Base-by-base conservation (phyloP, 2,329 filamentous ascomycete genomes). In the Diplodia scrobiculata region DNA sequence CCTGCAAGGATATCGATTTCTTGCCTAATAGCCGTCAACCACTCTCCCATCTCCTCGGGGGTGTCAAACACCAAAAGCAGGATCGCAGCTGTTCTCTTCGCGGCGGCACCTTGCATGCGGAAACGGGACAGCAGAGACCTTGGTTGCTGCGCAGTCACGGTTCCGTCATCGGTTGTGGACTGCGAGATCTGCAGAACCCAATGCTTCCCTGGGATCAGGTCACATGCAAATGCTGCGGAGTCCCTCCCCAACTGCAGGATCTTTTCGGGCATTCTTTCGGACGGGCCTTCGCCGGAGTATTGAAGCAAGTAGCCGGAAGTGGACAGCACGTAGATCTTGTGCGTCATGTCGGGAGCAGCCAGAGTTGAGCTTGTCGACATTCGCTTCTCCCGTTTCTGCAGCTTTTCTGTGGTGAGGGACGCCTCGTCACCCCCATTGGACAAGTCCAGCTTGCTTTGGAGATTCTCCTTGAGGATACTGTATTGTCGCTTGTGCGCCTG, bases 161-260 rank as follows among this genome's bases (percentile, higher is more conserved):
- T 79, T 32, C 85, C 85, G 38, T 89, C 84, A 2, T 84, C 77
- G 59, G 88, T 87, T 66, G 87, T 86, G 9, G 82, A 80, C 41
- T 91, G 89, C 2, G 87, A 89, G 25, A 94, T 86, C 70, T 92
- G 90, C 14, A 94, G 76, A 5, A 94, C 91, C 86, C 90, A 93
- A 72, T 92, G 90, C 68, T 86, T 87, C 5, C 91, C 91, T 2
- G 90, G 89, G 65, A 94, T 91, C 14, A 90, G 82, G 73, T 95
- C 91, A 70, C 87, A 92, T 1, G 89, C 91, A 75, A 92, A 94
- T 5, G 90, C 91, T 11, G 89, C 90, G 2, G 91, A 93, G 55
- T 90, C 85, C 69, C 86, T 87, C n/a, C 86, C 86, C 3, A 95
- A 79, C 58, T 88, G 87, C 66, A 94, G 79, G 38, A 90, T 82